Evolutionary conservation across 1,284 basidiomycete genomes (phyloP), one percentile per base, ranked within the genome.

Genomic region (Mycena sp.): DNA sequence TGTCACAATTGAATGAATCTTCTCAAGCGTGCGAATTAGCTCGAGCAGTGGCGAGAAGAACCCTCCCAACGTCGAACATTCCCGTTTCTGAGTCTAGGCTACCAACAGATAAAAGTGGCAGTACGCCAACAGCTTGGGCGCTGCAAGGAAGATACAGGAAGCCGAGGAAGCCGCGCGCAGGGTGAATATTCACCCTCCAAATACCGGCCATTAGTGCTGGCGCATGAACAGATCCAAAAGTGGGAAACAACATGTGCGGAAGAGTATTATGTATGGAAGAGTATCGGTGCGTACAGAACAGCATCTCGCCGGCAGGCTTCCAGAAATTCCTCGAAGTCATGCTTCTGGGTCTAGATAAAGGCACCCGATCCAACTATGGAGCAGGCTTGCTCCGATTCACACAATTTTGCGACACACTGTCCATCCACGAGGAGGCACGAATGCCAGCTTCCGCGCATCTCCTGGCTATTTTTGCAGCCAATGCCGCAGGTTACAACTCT

Each of bases 241-340:
- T 53, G 51, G 51, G n/a, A 35, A n/a, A 53, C 51, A 17, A 35
- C 38, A 14, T 40, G 37, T 26, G 41, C 51, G n/a, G 25, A n/a
- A n/a, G n/a, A n/a, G n/a, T n/a, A n/a, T n/a, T n/a, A n/a, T n/a
- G n/a, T n/a, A n/a, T n/a, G n/a, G n/a, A 28, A 25, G 5, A 5
- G 14, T 52, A 52, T 26, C 9, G 21, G 9, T 23, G 12, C 6
- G 23, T 11, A 23, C 32, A 52, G 14, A 11, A 28, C 9, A 26
- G 25, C 14, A 32, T 28, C 25, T 23, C 37, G 7, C 50, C 2
- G 6, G 32, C 23, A 23, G 37, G 32, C 5, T 53, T 53, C n/a
- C 53, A 55, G 21, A 55, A 55, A 19, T 45, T 55, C 30, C 10
- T 53, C 3, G 53, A 55, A 19, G 43, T 55, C 7, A 55, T 55